Evolutionary conservation across 2,329 filamentous ascomycete species (phyloP).

Genomic region (Pseudophaeomoniella oleicola): DNA sequence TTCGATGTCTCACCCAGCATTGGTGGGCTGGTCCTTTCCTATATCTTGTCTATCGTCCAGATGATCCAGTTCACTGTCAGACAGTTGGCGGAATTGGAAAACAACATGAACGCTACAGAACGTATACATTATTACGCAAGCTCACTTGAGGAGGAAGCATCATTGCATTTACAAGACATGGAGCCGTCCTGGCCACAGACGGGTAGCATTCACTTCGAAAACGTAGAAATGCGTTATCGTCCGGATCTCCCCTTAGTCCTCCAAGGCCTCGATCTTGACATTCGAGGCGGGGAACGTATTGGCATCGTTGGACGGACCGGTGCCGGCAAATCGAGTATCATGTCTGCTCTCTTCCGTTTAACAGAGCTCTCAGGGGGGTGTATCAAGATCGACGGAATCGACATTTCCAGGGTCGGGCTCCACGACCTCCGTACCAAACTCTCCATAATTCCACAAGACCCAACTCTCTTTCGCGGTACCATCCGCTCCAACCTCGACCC

Average conservation of each 20-base stretch:
- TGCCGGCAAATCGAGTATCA: slow-evolving; percentile 31
- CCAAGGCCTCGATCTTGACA: slow-evolving; percentile 41
- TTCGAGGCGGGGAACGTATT: slow-evolving; percentile 30
- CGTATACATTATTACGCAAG: slow-evolving; percentile 81
- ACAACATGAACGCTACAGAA: slow-evolving; percentile 95
- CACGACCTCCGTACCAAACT: slow-evolving; percentile 26
- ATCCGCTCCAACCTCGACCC: slow-evolving; percentile 30
- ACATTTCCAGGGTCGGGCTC: slow-evolving; percentile 25
- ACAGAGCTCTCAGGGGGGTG: slow-evolving; percentile 24
- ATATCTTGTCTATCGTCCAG: slow-evolving; percentile 84
- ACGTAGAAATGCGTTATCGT: slow-evolving; percentile 69
- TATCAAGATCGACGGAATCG: slow-evolving; percentile 28
- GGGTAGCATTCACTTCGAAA: slow-evolving; percentile 63
- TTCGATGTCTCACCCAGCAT: slow-evolving; percentile 77
- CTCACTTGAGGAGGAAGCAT: slow-evolving; percentile 76
- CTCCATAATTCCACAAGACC: slow-evolving; percentile 31
- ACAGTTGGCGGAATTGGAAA: slow-evolving; percentile 89
- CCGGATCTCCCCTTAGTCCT: slow-evolving; percentile 58
- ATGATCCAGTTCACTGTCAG: slow-evolving; percentile 94
- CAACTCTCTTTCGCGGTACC: slow-evolving; percentile 28
- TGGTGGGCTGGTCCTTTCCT: slow-evolving; percentile 75
- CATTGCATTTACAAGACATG: slow-evolving; percentile 59
- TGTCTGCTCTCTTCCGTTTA: slow-evolving; percentile 29
- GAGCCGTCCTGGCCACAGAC: slow-evolving; percentile 68
- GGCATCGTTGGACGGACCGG: slow-evolving; percentile 32